phyloP scores from a whole-genome alignment of 1,139 yeast species.

The Blastobotrys aristatus region DNA sequence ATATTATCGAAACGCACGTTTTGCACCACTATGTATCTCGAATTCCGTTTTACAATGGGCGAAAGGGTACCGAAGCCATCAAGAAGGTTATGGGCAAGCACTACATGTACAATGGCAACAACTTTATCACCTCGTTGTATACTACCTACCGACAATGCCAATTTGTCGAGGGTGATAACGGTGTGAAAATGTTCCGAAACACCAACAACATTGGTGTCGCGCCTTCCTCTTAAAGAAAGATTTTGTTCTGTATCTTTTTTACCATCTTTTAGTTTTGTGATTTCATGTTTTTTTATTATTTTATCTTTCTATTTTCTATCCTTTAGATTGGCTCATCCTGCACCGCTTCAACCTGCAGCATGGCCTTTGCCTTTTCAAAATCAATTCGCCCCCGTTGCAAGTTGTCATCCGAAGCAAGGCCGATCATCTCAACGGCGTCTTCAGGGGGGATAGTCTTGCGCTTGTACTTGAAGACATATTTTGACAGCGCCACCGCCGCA shows the following conservation, averaged over 20 bases:
- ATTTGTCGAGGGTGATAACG: slow-evolving; percentile 76
- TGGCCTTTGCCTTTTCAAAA: slow-evolving; percentile 34
- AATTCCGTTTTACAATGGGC: slow-evolving; percentile 81
- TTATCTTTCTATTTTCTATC: neutral
- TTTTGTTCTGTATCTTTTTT: slow-evolving; percentile 6
- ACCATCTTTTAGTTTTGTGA: too few relatives aligned
- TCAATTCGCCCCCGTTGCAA: slow-evolving; percentile 41
- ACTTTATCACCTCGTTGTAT: slow-evolving; percentile 73
- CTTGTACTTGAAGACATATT: slow-evolving; percentile 73
- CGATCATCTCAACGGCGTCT: slow-evolving; percentile 53
- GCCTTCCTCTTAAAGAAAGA: slow-evolving; percentile 14
- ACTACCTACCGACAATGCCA: slow-evolving; percentile 68
- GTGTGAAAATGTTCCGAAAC: slow-evolving; percentile 75
- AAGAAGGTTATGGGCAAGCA: slow-evolving; percentile 79
- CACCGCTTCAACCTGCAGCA: slow-evolving; percentile 34
- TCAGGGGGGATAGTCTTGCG: slow-evolving; percentile 65
- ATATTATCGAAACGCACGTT: slow-evolving; percentile 85
- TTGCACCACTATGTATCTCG: slow-evolving; percentile 80
- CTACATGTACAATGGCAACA: slow-evolving; percentile 61
- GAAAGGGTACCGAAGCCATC: slow-evolving; percentile 74
- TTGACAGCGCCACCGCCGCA: slow-evolving; percentile 64
- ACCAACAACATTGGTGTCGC: slow-evolving; percentile 50
- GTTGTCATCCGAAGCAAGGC: slow-evolving; percentile 50
- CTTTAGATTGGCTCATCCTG: slow-evolving; percentile 23
- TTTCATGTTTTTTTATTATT: neutral